These are phyloP conservation scores for Polytrichum commune DNA, from an alignment of 225 moss, liverwort and hornwort genomes.

Conservation along the genomic window DNA sequence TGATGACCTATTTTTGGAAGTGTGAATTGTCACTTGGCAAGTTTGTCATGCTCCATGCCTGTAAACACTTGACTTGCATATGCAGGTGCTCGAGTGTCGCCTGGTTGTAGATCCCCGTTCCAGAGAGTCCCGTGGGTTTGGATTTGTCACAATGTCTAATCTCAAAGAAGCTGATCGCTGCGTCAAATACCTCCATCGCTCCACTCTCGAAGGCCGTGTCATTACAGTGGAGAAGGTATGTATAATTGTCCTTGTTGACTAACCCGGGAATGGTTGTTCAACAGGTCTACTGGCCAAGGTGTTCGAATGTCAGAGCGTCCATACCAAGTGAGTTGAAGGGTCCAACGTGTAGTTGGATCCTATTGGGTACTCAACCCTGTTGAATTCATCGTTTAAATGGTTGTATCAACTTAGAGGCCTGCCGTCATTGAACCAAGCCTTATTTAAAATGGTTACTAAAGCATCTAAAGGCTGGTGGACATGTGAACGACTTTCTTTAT, in stretches of 20 bases:
- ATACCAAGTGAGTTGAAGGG: slow-evolving; percentile 1
- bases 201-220: slow-evolving; percentile 62
- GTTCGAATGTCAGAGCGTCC: background rate
- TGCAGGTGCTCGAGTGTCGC: slow-evolving; percentile 58
- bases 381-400: background rate
- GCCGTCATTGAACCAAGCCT: background rate
- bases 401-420: background rate
- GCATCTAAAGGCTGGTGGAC: background rate
- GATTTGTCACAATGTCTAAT: slow-evolving; percentile 60
- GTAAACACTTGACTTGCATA: too few relatives aligned
- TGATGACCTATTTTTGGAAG: too few relatives aligned
- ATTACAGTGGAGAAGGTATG: slow-evolving; percentile 68
- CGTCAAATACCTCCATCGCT: slow-evolving; percentile 60
- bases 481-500: background rate
- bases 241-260: slow-evolving; percentile 1
- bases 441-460: background rate
- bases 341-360: background rate
- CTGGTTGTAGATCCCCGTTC: slow-evolving; percentile 62
- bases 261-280: background rate
- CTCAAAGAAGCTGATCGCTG: slow-evolving; percentile 59
- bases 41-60: too few relatives aligned
- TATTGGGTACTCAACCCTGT: slow-evolving; percentile 3
- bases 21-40: too few relatives aligned
- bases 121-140: slow-evolving; percentile 64
- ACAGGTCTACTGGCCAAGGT: slow-evolving; percentile 2